Percentiles rank a stretch among this genome's conserved stretches.
Evolutionary conservation across 129 eudicot genomes (phyloP).

Genomic region (Saussurea involucrata): DNA sequence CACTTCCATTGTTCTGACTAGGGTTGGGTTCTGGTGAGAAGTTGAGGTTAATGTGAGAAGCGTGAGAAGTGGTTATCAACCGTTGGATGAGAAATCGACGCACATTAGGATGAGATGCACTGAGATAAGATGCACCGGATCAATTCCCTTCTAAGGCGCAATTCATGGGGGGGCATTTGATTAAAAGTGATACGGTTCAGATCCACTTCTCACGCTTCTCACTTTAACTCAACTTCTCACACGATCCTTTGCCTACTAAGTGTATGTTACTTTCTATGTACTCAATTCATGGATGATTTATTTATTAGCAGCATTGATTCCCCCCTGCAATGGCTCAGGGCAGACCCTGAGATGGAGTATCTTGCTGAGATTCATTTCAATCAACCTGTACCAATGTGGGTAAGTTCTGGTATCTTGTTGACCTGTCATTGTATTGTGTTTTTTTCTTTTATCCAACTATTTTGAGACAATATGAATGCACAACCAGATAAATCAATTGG

Average conservation of each 20-base stretch:
- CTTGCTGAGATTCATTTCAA: constrained; percentile 89
- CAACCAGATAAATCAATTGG: constrained; percentile 84
- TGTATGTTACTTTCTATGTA: background rate
- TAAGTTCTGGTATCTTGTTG: constrained; percentile 36
- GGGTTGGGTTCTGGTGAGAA: too few species aligned
- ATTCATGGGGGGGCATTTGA: too few species aligned
- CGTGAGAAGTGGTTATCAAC: too few species aligned
- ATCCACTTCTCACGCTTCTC: too few species aligned
- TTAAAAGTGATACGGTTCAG: too few species aligned
- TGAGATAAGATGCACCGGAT: too few species aligned
- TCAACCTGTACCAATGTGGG: constrained; percentile 99
- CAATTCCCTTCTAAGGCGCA: too few species aligned
- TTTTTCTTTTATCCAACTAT: background rate
- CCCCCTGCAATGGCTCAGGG: constrained; percentile 91
- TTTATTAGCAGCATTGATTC: constrained; percentile 70
- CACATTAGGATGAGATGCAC: too few species aligned
- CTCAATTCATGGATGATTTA: background rate
- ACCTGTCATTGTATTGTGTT: background rate
- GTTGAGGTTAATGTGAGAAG: too few species aligned
- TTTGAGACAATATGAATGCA: constrained; percentile 5
- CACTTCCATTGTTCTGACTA: background rate
- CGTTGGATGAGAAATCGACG: too few species aligned
- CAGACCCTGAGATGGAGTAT: constrained; percentile 98
- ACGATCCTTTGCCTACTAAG: too few species aligned
- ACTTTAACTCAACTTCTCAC: too few species aligned